Evolutionary conservation across 2,329 filamentous ascomycete genomes (phyloP), one percentile per base, ranked within the genome.

Genomic region (Fusarium acutatum): DNA sequence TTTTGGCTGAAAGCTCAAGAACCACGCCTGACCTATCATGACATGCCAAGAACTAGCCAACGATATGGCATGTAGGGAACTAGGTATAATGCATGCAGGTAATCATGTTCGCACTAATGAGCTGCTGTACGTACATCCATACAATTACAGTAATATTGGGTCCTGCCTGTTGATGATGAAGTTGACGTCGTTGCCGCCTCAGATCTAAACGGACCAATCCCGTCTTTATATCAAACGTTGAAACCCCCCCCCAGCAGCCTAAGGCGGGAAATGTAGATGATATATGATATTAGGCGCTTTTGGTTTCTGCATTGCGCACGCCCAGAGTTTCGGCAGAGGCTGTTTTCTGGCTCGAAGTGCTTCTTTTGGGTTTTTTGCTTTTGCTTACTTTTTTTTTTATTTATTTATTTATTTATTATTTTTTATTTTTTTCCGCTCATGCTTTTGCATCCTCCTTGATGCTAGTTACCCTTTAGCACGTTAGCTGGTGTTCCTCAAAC

Each of bases 51-150:
- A n/a, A 38, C 32, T 62, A 59, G 37, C 46, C 49, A 57, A 46
- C 63, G 57, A 46, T 35, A 43, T 34, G 60, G 60, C 69, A 65
- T 57, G 24, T 40, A 40, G 15, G 49, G 49, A 24, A 34, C 47
- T 52, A 52, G 30, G 32, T 26, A 35, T 26, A 56, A 32, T 60
- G 24, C 47, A 73, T 74, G 71, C 71, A 56, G 71, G 71, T 72
- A 68, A 73, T 73, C 71, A 71, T 49, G 71, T 73, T 73, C 71
- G 71, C 71, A 59, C 71, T 64, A 72, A 41, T 38, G 40, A 52
- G 49, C 30, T 52, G 26, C n/a, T 46, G 47, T 49, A n/a, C 38
- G 50, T 47, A 47, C 22, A 41, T 52, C 40, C 54, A 28, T 53
- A 37, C 22, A 24, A 26, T n/a, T 58, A 34, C 46, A 38, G 60